Base-by-base conservation (phyloP, 441 rosid species). In the Hura crepitans region DNA sequence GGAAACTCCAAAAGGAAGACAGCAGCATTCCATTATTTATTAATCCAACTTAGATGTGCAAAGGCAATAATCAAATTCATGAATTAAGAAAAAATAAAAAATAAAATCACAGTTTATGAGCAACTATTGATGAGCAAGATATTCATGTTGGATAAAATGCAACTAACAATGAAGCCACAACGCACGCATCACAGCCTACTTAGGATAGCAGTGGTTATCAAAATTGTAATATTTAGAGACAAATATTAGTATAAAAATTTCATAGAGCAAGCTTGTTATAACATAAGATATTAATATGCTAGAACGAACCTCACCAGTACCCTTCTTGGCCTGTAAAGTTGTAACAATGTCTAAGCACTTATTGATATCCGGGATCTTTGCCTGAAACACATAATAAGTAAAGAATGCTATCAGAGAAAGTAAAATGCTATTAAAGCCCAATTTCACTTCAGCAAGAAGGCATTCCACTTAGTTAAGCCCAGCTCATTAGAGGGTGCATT, bases 281-380 rank as follows among this genome's bases (percentile, higher is more conserved):
- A 59, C 56, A 39, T 39, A 50, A 70, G 68, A 46, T 45, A 59
- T 39, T n/a, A 60, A 67, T 27, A 70, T 65, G 54, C 53, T 72
- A 74, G 72, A 53, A 90, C 91, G 67, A 83, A 95, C 97, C 96
- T 95, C 93, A 82, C 91, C 93, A 76, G 83, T 69, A 72, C 79
- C 96, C 91, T 83, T 87, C 95, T 85, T 92, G 68, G 95, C 92
- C 81, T 81, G 80, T 77, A 95, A 84, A 74, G 94, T 87, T 37
- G 92, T 85, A 72, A 95, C 96, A 53, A 86, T 84, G 77, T 89
- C 91, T 68, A 93, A 83, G 79, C 97, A 93, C 72, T 93, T 93
- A 79, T 86, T 91, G 49, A 89, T 95, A 79, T 86, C 99, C 68
- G 96, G 99, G 75, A 85, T 90, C 81, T 95, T 95, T 62, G 92